These are phyloP conservation scores for Hypsizygus ulmarius DNA, from an alignment of 1,284 basidiomycete genomes.

Conservation along the genomic window DNA sequence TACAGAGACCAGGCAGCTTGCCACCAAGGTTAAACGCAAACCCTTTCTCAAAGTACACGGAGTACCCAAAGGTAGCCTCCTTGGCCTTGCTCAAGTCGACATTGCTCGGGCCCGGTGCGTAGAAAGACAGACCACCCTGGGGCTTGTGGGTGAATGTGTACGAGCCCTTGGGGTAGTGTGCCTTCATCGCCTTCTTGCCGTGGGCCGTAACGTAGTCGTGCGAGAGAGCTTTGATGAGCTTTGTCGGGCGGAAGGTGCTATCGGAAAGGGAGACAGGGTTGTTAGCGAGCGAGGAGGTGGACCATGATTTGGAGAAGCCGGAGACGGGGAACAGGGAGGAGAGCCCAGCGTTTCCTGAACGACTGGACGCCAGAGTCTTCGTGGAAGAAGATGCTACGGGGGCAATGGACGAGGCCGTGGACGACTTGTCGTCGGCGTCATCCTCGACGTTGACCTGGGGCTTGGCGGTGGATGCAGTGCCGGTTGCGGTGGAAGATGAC, in stretches of 20 bases:
- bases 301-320: slow-evolving; percentile 37
- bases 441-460: slow-evolving; percentile 1
- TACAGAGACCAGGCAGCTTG: slow-evolving; percentile 56
- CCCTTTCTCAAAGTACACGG: slow-evolving; percentile 54
- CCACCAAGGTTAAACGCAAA: slow-evolving; percentile 52
- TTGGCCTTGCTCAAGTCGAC: slow-evolving; percentile 48
- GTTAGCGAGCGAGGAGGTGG: slow-evolving; percentile 36
- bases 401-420: slow-evolving; percentile 13
- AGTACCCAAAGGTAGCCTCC: slow-evolving; percentile 58
- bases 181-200: slow-evolving; percentile 47
- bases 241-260: slow-evolving; percentile 40
- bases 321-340: slow-evolving; percentile 44
- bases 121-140: slow-evolving; percentile 61
- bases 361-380: slow-evolving; percentile 14
- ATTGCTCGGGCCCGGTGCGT: slow-evolving; percentile 43
- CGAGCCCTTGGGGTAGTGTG: slow-evolving; percentile 57
- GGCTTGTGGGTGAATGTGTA: slow-evolving; percentile 49
- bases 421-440: slow-evolving; percentile 3
- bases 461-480: slow-evolving; percentile 6
- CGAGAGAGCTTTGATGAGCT: slow-evolving; percentile 34
- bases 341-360: slow-evolving; percentile 22
- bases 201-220: slow-evolving; percentile 44
- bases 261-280: slow-evolving; percentile 41
- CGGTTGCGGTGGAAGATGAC: slow-evolving; percentile 11
- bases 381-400: slow-evolving; percentile 17